These are phyloP conservation scores for Vicia villosa DNA, from an alignment of 306 rosid species.

Conservation along the genomic window DNA sequence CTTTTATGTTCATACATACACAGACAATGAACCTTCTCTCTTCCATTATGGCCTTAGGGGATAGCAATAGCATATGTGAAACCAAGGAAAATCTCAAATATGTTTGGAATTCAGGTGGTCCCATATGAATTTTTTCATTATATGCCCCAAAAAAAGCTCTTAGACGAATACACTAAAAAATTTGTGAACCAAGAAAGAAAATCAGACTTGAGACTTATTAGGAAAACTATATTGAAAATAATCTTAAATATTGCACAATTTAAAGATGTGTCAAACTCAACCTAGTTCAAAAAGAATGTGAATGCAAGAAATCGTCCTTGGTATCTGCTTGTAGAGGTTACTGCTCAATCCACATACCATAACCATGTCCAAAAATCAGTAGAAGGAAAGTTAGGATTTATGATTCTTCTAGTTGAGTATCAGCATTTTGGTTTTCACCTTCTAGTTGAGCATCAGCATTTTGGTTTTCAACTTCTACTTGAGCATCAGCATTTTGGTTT, in stretches of 20 bases:
- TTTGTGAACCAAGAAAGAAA: no score
- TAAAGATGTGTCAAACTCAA: slow-evolving; percentile 21
- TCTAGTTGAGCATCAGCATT: slow-evolving; percentile 30
- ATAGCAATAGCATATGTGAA: background rate
- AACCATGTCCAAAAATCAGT: slow-evolving; percentile 29
- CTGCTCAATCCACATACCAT: slow-evolving; percentile 30
- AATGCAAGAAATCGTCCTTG: slow-evolving; percentile 39
- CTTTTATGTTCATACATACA: background rate
- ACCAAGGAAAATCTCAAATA: background rate
- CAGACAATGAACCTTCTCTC: slow-evolving; percentile 4
- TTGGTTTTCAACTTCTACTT: slow-evolving; percentile 44
- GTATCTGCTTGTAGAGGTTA: slow-evolving; percentile 33
- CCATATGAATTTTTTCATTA: background rate
- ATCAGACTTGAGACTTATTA: background rate
- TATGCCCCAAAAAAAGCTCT: background rate
- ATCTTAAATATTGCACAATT: slow-evolving; percentile 16
- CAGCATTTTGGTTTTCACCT: slow-evolving; percentile 47
- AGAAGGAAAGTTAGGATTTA: slow-evolving; percentile 37
- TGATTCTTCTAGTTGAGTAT: slow-evolving; percentile 39
- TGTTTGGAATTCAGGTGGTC: background rate
- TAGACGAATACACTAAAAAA: no score
- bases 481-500: slow-evolving; percentile 42
- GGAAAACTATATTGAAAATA: background rate
- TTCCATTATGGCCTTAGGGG: background rate
- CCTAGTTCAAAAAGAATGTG: slow-evolving; percentile 7